Conservation (phyloP, 169 alveolate genomes). For the Plasmodium coatneyi region DNA sequence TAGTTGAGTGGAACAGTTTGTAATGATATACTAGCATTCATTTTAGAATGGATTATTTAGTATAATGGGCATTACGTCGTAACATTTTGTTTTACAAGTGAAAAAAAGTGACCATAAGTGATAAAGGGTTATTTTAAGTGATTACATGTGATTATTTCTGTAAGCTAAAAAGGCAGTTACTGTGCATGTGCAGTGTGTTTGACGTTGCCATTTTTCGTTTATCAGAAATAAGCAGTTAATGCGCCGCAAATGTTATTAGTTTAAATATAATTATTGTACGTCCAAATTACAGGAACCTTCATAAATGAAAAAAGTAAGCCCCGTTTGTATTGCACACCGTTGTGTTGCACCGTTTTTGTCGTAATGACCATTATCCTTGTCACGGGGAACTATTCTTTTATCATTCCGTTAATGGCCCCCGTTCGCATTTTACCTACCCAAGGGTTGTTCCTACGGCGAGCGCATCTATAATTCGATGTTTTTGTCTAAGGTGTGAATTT, state of each 20-base stretch:
- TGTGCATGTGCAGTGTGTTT: not conserved
- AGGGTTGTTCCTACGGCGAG: not conserved
- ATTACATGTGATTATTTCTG: not conserved
- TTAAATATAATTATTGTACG: not conserved
- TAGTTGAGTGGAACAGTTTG: not conserved
- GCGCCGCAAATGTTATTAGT: constrained; percentile 1
- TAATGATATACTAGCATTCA: not conserved
- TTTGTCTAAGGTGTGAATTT: not conserved
- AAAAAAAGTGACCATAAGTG: not conserved
- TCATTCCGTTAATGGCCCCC: not conserved
- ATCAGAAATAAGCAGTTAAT: not conserved
- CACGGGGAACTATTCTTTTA: not conserved
- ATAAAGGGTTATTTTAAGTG: not conserved
- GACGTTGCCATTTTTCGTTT: not conserved
- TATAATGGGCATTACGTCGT: not conserved
- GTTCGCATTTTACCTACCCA: not conserved
- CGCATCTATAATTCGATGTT: not conserved
- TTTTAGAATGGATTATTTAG: not conserved
- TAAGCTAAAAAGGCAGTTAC: not conserved
- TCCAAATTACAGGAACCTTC: constrained; percentile 5
- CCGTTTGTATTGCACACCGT: not conserved
- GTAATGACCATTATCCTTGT: not conserved
- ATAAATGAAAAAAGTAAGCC: not conserved
- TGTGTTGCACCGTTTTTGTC: not conserved
- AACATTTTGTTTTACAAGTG: not conserved